Conservation (phyloP, 164 flowering plant genomes). For the Sextonia rubra region DNA sequence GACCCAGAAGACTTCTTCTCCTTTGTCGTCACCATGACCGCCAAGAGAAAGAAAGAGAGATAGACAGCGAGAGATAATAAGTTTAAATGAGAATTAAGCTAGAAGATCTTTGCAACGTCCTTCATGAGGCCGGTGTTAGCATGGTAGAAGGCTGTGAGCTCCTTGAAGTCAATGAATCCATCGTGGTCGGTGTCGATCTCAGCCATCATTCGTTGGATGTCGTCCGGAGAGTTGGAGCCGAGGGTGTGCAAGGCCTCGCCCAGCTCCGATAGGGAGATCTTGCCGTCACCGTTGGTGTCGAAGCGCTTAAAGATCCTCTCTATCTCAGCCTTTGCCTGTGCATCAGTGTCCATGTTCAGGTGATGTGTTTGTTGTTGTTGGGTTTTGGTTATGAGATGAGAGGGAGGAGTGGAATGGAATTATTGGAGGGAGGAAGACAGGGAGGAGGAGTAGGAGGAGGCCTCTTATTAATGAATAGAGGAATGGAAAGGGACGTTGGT, state of each 20-base stretch:
- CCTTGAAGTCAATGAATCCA: constrained; percentile 22
- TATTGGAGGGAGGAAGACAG: not conserved
- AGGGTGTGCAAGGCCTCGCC: constrained; percentile 13
- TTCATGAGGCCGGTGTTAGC: constrained; percentile 15
- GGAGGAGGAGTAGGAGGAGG: not conserved
- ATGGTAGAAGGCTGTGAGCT: constrained; percentile 13
- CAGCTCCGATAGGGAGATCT: constrained; percentile 25
- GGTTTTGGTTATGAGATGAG: not conserved
- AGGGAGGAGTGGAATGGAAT: not conserved
- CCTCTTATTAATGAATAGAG: not conserved
- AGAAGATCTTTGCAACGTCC: constrained; percentile 15
- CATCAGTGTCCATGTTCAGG: not conserved
- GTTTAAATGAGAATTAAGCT: not conserved
- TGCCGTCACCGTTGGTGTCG: constrained; percentile 11
- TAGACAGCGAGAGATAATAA: too few species aligned
- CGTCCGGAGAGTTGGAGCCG: constrained; percentile 13
- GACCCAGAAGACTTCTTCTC: too few species aligned
- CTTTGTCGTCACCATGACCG: not conserved
- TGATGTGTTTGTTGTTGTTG: not conserved
- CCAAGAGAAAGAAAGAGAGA: too few species aligned
- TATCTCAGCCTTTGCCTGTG: not conserved
- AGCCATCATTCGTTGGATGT: constrained; percentile 15
- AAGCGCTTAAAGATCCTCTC: constrained; percentile 13
- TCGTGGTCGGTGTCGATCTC: constrained; percentile 27
- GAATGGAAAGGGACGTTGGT: not conserved